phyloP scores from a whole-genome alignment of 1,139 yeast species.

The Insectozyma bohioensis region DNA sequence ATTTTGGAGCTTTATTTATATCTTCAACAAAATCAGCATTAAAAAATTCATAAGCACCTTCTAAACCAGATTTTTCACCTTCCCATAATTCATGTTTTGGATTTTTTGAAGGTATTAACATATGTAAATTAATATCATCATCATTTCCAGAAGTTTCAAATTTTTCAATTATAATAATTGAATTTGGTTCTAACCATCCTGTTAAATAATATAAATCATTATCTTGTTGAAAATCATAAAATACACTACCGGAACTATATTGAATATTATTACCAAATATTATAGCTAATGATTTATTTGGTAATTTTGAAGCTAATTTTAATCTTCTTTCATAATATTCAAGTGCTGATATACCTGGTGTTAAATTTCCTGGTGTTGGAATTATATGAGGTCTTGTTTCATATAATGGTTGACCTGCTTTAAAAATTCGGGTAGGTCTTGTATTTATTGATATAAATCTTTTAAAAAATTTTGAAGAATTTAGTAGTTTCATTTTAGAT shows the following conservation, averaged over 20 bases:
- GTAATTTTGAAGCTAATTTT: constrained; percentile 54
- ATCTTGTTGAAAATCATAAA: constrained; percentile 88
- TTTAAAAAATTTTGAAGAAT: constrained; percentile 2
- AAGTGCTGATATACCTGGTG: constrained; percentile 82
- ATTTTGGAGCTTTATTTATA: constrained; percentile 39
- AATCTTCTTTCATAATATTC: constrained; percentile 79
- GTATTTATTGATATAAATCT: constrained; percentile 13
- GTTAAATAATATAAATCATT: constrained; percentile 83
- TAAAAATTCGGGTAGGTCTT: constrained; percentile 25
- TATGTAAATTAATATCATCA: constrained; percentile 61
- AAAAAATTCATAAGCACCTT: constrained; percentile 78
- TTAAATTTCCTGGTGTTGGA: constrained; percentile 71
- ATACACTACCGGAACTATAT: constrained; percentile 86
- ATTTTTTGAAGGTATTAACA: constrained; percentile 88
- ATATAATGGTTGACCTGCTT: constrained; percentile 80
- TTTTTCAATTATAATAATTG: constrained; percentile 74
- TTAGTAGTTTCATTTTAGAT: background rate
- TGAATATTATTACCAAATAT: constrained; percentile 71
- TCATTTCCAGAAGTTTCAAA: constrained; percentile 41
- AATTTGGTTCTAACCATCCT: constrained; percentile 92
- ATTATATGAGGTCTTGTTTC: constrained; percentile 81
- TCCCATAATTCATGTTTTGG: constrained; percentile 86
- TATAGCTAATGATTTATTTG: constrained; percentile 68
- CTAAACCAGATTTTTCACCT: constrained; percentile 84
- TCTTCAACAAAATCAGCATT: constrained; percentile 80